These are phyloP conservation scores for Fremontodendron californicum DNA, from an alignment of 345 rosid genomes.

Conservation along the genomic window DNA sequence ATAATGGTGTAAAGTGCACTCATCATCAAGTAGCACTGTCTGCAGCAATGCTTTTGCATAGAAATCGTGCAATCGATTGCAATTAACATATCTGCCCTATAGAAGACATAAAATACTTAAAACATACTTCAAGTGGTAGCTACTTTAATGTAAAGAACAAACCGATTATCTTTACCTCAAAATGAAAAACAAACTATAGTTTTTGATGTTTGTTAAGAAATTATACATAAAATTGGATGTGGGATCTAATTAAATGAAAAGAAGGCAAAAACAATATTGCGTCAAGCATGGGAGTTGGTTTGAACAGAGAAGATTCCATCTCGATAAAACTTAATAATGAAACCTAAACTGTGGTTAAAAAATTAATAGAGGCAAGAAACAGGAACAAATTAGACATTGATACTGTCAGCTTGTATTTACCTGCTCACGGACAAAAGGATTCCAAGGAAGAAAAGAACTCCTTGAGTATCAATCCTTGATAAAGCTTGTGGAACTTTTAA, in stretches of 20 bases:
- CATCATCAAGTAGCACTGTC: no score
- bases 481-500: constrained; percentile 97
- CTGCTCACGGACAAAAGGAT: constrained; percentile 90
- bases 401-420: constrained; percentile 27
- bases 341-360: not conserved
- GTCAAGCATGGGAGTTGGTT: not conserved
- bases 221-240: not conserved
- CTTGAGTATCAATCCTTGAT: constrained; percentile 91
- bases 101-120: not conserved
- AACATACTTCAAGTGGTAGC: not conserved
- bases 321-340: no score
- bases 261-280: not conserved
- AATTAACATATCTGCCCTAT: not conserved
- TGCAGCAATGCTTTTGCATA: not conserved
- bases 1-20: not conserved
- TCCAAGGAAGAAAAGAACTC: constrained; percentile 90
- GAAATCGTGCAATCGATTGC: not conserved
- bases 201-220: not conserved
- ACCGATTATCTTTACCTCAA: not conserved
- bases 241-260: not conserved
- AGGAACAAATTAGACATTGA: not conserved
- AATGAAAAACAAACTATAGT: not conserved
- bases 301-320: no score
- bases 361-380: not conserved
- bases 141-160: not conserved